Percentiles rank a stretch among this genome's conserved stretches.
Evolutionary conservation across 441 rosid genomes (phyloP).

Genomic region (Adansonia madagascariensis): DNA sequence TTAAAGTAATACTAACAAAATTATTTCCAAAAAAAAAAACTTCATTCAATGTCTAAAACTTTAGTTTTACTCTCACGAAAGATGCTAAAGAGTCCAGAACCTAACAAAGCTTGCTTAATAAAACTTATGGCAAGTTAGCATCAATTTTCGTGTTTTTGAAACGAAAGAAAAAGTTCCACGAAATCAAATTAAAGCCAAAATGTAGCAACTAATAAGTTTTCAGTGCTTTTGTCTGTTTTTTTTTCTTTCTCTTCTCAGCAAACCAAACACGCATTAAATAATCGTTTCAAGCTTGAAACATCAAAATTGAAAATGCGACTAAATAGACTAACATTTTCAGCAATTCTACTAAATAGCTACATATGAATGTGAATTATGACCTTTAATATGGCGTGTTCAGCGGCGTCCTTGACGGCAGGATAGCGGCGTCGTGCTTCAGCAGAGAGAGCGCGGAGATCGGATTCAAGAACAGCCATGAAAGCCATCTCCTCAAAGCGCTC

Average conservation of each 20-base stretch:
- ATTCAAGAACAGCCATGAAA: constrained; percentile 89
- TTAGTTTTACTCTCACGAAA: neutral
- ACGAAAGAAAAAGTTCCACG: constrained; percentile 5
- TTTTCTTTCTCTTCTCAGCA: neutral
- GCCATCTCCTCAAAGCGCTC: constrained; percentile 59
- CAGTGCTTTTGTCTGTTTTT: neutral
- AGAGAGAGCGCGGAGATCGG: constrained; percentile 98
- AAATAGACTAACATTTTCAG: constrained; percentile 15
- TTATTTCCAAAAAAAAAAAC: neutral
- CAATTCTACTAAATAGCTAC: constrained; percentile 15
- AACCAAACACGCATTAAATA: constrained; percentile 4
- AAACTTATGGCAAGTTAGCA: neutral
- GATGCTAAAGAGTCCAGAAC: constrained; percentile 12
- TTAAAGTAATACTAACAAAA: neutral
- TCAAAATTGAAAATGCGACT: constrained; percentile 6
- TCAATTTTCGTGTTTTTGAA: neutral
- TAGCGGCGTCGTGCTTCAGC: constrained; percentile 92
- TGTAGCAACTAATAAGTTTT: neutral
- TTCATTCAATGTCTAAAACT: neutral
- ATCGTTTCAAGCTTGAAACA: constrained; percentile 10
- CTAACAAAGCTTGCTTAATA: neutral
- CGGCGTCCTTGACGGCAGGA: constrained; percentile 91
- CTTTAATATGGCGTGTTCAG: constrained; percentile 94
- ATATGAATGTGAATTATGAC: constrained; percentile 36
- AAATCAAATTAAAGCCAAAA: constrained; percentile 4